Base-by-base conservation (phyloP, 176 grass and related monocot species). In the Tillandsia fasciculata region DNA sequence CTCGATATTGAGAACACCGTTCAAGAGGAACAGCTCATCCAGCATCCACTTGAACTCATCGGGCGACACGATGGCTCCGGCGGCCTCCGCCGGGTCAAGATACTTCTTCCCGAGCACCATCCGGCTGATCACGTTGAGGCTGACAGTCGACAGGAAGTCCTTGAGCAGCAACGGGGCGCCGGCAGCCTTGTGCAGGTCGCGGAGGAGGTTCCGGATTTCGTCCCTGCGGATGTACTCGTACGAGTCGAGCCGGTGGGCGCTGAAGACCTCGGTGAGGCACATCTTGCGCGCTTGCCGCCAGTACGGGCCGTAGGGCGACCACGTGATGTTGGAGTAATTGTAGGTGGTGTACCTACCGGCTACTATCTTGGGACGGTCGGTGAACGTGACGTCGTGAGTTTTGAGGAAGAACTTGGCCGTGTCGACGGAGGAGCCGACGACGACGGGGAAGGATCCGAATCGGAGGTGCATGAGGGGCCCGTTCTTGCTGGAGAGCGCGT, bases 1-100 rank as follows among this genome's bases (percentile, higher is more conserved):
- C 49, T 86, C 88, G 69, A 96, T 96, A 81, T 91, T 96, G 66
- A 96, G 75, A 72, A 96, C 88, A 1, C 92, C 88, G 52, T 96
- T 96, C 14, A 96, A 86, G 70, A 96, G 52, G 80, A 96, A 96
- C 73, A 87, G 53, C 76, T 96, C 92, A 42, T 89, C 88, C 1
- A 96, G 66, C 88, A 96, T 96, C 76, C 26, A 74, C 83, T 96
- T 96, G 86, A 96, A 96, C 74, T 96, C 92, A 65, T 89, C 81
- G 0, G 80, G 92, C 23, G 88, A 86, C 66, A 83, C 86, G 70
- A 42, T 49, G 50, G 80, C 78, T 69, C 63, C 49, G 20, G 2
- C 52, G 13, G 0, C 48, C 26, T 1, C 73, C 17, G 78, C 47
- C 64, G 52, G 72, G 22, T 87, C 77, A 11, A 92, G 33, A 75